phyloP scores from a whole-genome alignment of 345 rosid species.

The Erodium maritimum region DNA sequence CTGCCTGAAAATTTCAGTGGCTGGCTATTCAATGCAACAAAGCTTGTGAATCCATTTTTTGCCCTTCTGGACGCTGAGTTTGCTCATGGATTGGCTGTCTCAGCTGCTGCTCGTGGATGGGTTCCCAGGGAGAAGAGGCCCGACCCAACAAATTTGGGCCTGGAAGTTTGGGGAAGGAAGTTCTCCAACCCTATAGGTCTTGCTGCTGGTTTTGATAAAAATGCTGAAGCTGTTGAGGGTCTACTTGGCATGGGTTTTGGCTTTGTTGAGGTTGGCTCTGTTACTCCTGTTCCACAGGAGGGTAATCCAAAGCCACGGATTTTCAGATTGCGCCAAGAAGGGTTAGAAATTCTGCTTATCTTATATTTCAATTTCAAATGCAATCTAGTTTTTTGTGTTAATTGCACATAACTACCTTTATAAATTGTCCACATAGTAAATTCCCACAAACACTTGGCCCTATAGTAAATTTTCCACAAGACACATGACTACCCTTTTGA shows the following conservation, averaged over 20 bases:
- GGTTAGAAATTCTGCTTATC: slow-evolving; percentile 32
- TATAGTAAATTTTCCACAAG: too few relatives aligned
- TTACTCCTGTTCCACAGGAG: slow-evolving; percentile 91
- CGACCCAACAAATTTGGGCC: slow-evolving; percentile 61
- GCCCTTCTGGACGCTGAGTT: slow-evolving; percentile 91
- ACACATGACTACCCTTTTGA: too few relatives aligned
- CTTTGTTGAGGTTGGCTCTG: slow-evolving; percentile 95
- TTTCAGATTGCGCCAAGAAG: slow-evolving; percentile 72
- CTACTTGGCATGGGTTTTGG: slow-evolving; percentile 87
- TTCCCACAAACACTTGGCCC: too few relatives aligned
- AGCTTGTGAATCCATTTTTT: slow-evolving; percentile 85
- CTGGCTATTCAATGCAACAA: slow-evolving; percentile 88
- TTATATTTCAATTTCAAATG: slow-evolving; percentile 1
- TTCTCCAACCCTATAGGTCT: slow-evolving; percentile 94
- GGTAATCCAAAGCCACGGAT: slow-evolving; percentile 91
- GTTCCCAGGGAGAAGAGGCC: slow-evolving; percentile 92
- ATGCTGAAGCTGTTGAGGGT: slow-evolving; percentile 93
- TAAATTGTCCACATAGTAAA: too few relatives aligned
- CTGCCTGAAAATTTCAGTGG: slow-evolving; percentile 42
- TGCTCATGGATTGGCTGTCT: slow-evolving; percentile 79
- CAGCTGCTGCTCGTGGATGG: slow-evolving; percentile 96
- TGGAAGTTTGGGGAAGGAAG: slow-evolving; percentile 94
- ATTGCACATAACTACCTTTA: too few relatives aligned
- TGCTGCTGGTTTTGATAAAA: slow-evolving; percentile 98
- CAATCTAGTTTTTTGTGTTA: neutral